Conservation (phyloP, 768 basidiomycete species). For the Collybiopsis luxurians region DNA sequence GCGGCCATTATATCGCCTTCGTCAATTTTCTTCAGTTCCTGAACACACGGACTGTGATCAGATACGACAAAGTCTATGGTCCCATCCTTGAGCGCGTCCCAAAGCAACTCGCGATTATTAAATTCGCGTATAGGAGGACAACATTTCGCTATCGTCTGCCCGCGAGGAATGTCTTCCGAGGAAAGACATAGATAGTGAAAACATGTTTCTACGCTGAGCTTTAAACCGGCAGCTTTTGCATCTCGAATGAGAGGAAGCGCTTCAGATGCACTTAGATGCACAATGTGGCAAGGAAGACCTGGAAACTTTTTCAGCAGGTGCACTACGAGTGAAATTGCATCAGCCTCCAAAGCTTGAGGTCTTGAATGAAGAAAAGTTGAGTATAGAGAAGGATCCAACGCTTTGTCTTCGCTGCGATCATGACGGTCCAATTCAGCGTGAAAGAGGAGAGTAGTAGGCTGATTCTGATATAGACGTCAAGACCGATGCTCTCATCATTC, state of each 20-base stretch:
- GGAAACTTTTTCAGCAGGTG: slow-evolving; percentile 61
- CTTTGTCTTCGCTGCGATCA: neutral
- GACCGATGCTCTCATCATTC: neutral
- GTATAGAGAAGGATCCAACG: slow-evolving; percentile 50
- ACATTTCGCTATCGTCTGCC: slow-evolving; percentile 89
- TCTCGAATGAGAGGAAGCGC: slow-evolving; percentile 76
- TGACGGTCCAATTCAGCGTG: slow-evolving; percentile 80
- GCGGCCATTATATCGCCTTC: slow-evolving; percentile 83
- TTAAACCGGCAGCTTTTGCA: slow-evolving; percentile 61
- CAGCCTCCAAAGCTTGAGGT: slow-evolving; percentile 73
- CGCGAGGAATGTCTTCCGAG: slow-evolving; percentile 69
- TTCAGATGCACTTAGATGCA: slow-evolving; percentile 86
- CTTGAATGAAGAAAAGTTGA: slow-evolving; percentile 84
- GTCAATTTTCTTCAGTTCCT: slow-evolving; percentile 74
- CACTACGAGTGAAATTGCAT: slow-evolving; percentile 79
- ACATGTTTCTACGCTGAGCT: slow-evolving; percentile 93
- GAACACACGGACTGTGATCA: slow-evolving; percentile 91
- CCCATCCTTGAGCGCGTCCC: slow-evolving; percentile 80
- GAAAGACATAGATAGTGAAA: slow-evolving; percentile 92
- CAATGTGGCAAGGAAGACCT: slow-evolving; percentile 82
- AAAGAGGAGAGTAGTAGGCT: slow-evolving; percentile 75
- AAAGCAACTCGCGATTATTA: slow-evolving; percentile 70
- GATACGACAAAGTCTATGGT: slow-evolving; percentile 92
- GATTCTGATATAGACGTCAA: slow-evolving; percentile 41
- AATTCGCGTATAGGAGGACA: slow-evolving; percentile 88